phyloP scores from a whole-genome alignment of 371 early-diverging fungal species.

The Mortierella sp. region DNA sequence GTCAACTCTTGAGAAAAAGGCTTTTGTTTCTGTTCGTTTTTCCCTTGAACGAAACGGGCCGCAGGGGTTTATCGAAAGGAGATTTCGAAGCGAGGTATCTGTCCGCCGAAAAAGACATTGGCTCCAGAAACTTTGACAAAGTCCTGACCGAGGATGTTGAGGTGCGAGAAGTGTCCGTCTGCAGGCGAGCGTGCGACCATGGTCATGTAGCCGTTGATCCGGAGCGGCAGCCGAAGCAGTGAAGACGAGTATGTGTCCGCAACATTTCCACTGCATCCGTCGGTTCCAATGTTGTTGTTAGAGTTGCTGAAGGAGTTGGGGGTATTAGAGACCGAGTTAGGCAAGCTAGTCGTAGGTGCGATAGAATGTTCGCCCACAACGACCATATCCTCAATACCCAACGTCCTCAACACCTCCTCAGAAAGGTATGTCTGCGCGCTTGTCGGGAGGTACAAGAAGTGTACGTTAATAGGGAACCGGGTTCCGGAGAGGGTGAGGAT shows the following conservation, averaged over 20 bases:
- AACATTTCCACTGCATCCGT: not conserved
- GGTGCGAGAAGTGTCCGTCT: constrained; percentile 43
- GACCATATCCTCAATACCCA: constrained; percentile 45
- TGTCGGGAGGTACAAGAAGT: constrained; percentile 38
- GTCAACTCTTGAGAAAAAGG: too few relatives aligned
- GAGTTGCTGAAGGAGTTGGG: not conserved
- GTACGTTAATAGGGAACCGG: constrained; percentile 27
- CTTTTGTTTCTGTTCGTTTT: too few relatives aligned
- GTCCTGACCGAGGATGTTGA: constrained; percentile 52
- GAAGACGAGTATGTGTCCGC: not conserved
- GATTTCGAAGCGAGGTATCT: constrained; percentile 38
- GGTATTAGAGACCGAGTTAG: not conserved
- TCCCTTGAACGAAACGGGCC: too few relatives aligned
- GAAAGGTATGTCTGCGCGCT: constrained; percentile 45
- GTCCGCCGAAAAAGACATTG: constrained; percentile 29
- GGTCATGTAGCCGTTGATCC: constrained; percentile 29
- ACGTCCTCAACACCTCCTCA: constrained; percentile 19
- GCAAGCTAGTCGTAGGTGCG: not conserved
- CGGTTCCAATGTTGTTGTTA: not conserved
- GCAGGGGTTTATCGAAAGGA: constrained; percentile 8
- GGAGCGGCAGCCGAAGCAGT: constrained; percentile 32
- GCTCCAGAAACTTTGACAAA: constrained; percentile 36
- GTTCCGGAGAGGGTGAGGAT: constrained; percentile 39
- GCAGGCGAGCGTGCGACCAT: constrained; percentile 30
- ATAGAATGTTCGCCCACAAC: constrained; percentile 25